Evolutionary conservation across 148 eudicot genomes (phyloP).

Genomic region (Cornus kousa): DNA sequence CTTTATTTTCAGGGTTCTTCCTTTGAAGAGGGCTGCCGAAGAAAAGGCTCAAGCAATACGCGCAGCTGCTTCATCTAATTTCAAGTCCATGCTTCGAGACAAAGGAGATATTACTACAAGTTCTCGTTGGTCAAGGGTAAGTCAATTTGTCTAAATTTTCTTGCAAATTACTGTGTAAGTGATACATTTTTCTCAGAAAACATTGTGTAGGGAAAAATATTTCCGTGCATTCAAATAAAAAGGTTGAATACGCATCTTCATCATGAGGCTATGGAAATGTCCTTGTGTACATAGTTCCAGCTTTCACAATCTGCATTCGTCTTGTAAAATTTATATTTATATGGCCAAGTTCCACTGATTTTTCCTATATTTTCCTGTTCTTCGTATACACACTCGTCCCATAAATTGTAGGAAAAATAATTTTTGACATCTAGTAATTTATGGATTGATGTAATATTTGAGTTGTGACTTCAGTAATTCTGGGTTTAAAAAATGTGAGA

Average conservation of each 20-base stretch:
- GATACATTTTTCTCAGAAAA: not conserved
- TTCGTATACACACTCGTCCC: too few species aligned
- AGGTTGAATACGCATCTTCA: not conserved
- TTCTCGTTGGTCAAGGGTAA: constrained; percentile 98
- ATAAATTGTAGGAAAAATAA: too few species aligned
- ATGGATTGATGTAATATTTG: too few species aligned
- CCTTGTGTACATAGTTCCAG: not conserved
- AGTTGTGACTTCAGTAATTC: too few species aligned
- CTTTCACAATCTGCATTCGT: not conserved
- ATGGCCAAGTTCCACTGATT: too few species aligned
- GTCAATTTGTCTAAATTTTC: constrained; percentile 16
- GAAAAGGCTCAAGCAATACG: constrained; percentile 76
- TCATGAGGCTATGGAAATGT: not conserved
- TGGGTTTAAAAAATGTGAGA: too few species aligned
- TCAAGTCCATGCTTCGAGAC: constrained; percentile 85
- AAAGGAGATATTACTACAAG: constrained; percentile 52
- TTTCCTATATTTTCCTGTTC: too few species aligned
- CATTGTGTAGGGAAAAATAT: not conserved
- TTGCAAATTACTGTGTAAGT: not conserved
- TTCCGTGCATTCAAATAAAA: not conserved
- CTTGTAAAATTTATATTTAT: not conserved
- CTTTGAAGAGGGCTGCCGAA: constrained; percentile 62
- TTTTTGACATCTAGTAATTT: too few species aligned
- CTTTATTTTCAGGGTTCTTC: constrained; percentile 55
- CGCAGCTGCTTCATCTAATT: constrained; percentile 57